Evolutionary conservation across 148 eudicot genomes (phyloP), one percentile per base, ranked within the genome.

Genomic region (Nyssa sinensis): DNA sequence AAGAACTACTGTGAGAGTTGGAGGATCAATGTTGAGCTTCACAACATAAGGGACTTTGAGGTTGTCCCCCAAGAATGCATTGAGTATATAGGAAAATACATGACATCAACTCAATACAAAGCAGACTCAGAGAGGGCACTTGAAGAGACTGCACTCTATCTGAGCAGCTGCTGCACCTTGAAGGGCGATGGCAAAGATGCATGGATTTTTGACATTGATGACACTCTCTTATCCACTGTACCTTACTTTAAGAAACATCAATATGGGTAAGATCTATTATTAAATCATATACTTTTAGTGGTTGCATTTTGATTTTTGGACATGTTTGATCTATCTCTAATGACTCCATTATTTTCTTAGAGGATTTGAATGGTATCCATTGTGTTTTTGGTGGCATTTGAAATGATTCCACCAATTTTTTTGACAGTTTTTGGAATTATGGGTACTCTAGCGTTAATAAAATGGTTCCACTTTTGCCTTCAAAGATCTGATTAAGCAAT

Each of bases 131-230:
- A 71, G 37, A 72, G 72, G 59, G 77, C 88, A 0, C 33, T 83
- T 1, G 88, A 85, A 24, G 81, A 81, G 41, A 35, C 71, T 62
- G 21, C 62, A 12, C 63, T 83, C 11, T 83, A 80, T 67, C n/a
- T 83, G 11, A 83, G 75, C 16, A 73, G 73, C n/a, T 64, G 74
- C 39, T 83, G 84, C 33, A 23, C n/a, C 23, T 58, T 78, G 31
- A 59, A 78, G 53, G 68, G 66, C 4, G 88, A 83, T 63, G 89
- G 84, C 17, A 79, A 69, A 37, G 89, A 86, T 72, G 87, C 87
- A 7, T 84, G 87, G 88, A 74, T 86, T 62, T 86, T 86, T 66
- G 86, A 86, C 28, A 63, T 86, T n/a, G 86, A 86, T 78, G 89
- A 86, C 66, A 86, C 89, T 0, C 79, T 86, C 23, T 32, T 86